phyloP scores from a whole-genome alignment of 345 rosid species.

The Clarkia xantiana region DNA sequence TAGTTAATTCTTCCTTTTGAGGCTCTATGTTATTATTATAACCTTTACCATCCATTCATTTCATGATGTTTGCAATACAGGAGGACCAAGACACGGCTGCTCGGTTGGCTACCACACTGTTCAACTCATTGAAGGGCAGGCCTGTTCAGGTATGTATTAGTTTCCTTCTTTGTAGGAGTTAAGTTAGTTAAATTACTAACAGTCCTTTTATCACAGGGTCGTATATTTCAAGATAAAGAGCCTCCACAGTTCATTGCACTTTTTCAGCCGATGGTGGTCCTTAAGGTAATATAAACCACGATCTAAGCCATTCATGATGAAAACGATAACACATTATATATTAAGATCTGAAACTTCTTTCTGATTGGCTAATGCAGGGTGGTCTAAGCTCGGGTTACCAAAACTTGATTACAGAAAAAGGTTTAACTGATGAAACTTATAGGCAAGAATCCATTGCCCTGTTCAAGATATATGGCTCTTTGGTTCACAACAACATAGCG shows the following conservation, averaged over 20 bases:
- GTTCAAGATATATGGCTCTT: constrained; percentile 69
- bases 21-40: background rate
- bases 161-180: background rate
- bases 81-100: constrained; percentile 77
- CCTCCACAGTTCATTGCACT: constrained; percentile 91
- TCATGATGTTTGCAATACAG: constrained; percentile 23
- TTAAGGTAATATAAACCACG: constrained; percentile 43
- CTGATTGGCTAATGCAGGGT: constrained; percentile 34
- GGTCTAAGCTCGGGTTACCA: constrained; percentile 92
- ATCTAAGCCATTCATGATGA: too few species aligned
- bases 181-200: background rate
- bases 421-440: constrained; percentile 55
- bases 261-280: constrained; percentile 79
- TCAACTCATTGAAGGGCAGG: constrained; percentile 81
- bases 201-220: constrained; percentile 41
- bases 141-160: constrained; percentile 65
- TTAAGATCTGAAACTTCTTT: background rate
- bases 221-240: constrained; percentile 83
- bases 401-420: constrained; percentile 46
- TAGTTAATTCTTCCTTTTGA: background rate
- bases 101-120: constrained; percentile 57
- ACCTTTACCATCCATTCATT: background rate
- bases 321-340: too few species aligned
- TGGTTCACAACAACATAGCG: constrained; percentile 53
- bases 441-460: constrained; percentile 58